phyloP scores from a whole-genome alignment of 257 asterid genomes.

The Agastache rugosa region DNA sequence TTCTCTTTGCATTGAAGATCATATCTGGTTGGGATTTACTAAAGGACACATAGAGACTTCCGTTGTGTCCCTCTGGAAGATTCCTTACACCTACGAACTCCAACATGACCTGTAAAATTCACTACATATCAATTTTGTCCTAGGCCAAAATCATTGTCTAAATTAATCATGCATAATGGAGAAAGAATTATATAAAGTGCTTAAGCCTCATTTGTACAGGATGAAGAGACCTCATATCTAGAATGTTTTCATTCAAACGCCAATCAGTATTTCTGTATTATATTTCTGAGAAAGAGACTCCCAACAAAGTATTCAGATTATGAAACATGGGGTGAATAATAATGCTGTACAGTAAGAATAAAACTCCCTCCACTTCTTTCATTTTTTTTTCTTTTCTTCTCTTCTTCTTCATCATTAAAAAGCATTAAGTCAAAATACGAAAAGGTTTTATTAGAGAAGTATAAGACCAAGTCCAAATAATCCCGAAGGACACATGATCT shows the following conservation, averaged over 20 bases:
- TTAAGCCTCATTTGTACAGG: slow-evolving; percentile 5
- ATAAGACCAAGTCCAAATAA: neutral
- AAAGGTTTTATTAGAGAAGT: neutral
- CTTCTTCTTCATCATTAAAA: neutral
- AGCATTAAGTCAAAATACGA: neutral
- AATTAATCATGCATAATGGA: slow-evolving; percentile 19
- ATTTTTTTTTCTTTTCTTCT: neutral
- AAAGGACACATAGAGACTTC: slow-evolving; percentile 66
- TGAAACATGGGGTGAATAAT: slow-evolving; percentile 5
- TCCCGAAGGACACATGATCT: neutral
- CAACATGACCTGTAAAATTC: slow-evolving; percentile 76
- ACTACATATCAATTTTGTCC: slow-evolving; percentile 30
- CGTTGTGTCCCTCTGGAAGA: slow-evolving; percentile 67
- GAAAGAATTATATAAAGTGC: neutral
- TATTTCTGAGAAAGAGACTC: slow-evolving; percentile 25
- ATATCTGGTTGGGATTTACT: slow-evolving; percentile 82
- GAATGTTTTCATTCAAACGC: slow-evolving; percentile 7
- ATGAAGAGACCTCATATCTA: neutral
- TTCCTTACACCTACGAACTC: slow-evolving; percentile 83
- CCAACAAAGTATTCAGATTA: neutral
- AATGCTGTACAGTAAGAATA: neutral
- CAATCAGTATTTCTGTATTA: neutral
- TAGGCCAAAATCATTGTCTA: neutral
- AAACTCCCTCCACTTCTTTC: neutral
- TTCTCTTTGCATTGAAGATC: slow-evolving; percentile 76